Conservation (phyloP, 306 rosid species). For the Leucaena leucocephala region DNA sequence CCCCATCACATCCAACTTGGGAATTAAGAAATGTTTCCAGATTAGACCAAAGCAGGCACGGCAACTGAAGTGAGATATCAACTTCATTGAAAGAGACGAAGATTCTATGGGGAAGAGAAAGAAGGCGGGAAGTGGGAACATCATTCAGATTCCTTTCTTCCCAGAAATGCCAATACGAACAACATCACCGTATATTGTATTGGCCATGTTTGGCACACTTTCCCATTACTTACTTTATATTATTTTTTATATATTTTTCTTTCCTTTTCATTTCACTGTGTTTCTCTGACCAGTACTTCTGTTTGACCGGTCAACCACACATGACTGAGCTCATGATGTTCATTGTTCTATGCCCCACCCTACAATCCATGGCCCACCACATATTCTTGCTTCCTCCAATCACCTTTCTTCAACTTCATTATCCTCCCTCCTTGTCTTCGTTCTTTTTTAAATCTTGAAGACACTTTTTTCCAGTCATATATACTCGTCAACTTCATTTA, state of each 20-base stretch:
- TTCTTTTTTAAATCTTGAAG: background rate
- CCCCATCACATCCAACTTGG: constrained; percentile 24
- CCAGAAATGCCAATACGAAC: constrained; percentile 43
- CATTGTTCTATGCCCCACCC: constrained; percentile 51
- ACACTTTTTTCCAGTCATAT: too few species aligned
- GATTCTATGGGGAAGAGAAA: constrained; percentile 40
- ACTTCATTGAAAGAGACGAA: constrained; percentile 49
- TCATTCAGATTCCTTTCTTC: constrained; percentile 73
- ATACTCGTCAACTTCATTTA: too few species aligned
- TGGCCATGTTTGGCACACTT: constrained; percentile 54
- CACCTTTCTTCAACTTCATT: constrained; percentile 29
- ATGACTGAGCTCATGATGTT: constrained; percentile 66
- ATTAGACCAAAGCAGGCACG: constrained; percentile 29
- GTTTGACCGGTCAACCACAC: constrained; percentile 73
- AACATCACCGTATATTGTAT: constrained; percentile 35
- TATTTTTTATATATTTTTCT: background rate
- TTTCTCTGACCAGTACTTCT: constrained; percentile 51
- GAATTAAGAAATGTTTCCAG: constrained; percentile 15
- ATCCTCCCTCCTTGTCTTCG: background rate
- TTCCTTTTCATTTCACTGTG: constrained; percentile 23
- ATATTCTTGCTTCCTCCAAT: constrained; percentile 35
- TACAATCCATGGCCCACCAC: constrained; percentile 53
- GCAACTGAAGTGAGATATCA: constrained; percentile 35
- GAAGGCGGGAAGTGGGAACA: constrained; percentile 38
- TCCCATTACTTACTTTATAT: constrained; percentile 42